These are phyloP conservation scores for Carex kokanica DNA, from an alignment of 176 grass and related monocot species.

Conservation along the genomic window DNA sequence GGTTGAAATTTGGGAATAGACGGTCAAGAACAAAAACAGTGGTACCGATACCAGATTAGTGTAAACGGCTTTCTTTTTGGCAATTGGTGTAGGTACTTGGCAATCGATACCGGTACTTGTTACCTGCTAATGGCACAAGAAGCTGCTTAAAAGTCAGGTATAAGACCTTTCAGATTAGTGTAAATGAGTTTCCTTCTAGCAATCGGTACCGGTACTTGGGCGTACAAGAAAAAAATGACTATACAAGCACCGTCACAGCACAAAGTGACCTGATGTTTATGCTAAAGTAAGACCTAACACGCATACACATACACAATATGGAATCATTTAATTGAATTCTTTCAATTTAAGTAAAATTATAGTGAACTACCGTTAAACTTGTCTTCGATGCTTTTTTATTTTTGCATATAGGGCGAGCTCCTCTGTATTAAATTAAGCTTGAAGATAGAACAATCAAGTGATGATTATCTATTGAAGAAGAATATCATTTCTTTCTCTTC, in stretches of 20 bases:
- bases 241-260: constrained; percentile 62
- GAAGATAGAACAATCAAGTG: background rate
- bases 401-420: background rate
- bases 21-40: constrained; percentile 39
- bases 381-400: background rate
- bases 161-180: constrained; percentile 42
- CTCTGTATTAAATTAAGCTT: background rate
- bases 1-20: constrained; percentile 66
- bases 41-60: background rate
- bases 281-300: constrained; percentile 66
- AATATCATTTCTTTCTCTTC: constrained; percentile 61
- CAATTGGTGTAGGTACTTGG: too few species aligned
- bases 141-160: constrained; percentile 46
- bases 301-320: constrained; percentile 27
- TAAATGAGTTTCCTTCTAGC: constrained; percentile 50
- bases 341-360: background rate
- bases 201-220: constrained; percentile 43
- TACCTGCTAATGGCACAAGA: constrained; percentile 47
- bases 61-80: too few species aligned
- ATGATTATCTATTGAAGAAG: constrained; percentile 57
- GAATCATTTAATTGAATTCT: background rate
- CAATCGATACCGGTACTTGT: background rate
- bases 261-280: constrained; percentile 64
- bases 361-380: background rate
- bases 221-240: constrained; percentile 52